Evolutionary conservation across 331 rosid species (phyloP), one percentile per base, ranked within the genome.

Genomic region (Cucumis variabilis): DNA sequence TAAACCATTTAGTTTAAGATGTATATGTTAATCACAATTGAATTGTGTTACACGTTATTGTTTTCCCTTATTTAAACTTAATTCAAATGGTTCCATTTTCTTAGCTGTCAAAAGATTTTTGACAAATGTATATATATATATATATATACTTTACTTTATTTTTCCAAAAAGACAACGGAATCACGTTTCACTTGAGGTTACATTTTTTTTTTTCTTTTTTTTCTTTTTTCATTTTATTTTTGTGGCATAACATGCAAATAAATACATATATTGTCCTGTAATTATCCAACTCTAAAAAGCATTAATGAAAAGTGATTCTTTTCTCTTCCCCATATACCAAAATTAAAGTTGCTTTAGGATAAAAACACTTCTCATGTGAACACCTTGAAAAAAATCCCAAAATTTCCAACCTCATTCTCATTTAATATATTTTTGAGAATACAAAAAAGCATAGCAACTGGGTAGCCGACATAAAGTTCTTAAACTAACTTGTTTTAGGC

Each of bases 131-230:
- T 37, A 37, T 37, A 37, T 37, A 3, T 37, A 37, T 37, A 37
- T 37, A 48, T 48, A 48, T 48, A 9, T 9, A 7, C 3, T 10
- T 48, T 48, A 10, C 53, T 48, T 48, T 48, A 5, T 87, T 74
- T 37, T 74, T 23, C 86, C 21, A 58, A 82, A 77, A 87, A 86
- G 55, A 88, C 86, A 68, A 80, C 27, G 86, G 67, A 85, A 85
- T 91, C 93, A 89, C 92, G 89, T 80, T 90, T 48, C 79, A 41
- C 84, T 85, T 78, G 76, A 66, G 67, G 67, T 41, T 74, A n/a
- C 13, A 41, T 6, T 37, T 37, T 37, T 4, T 70, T 28, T 14
- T n/a, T n/a, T n/a, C n/a, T n/a, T n/a, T n/a, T n/a, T n/a, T n/a
- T n/a, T n/a, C 6, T 6, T 69, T 63, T 23, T 27, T 28, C 27